phyloP scores from a whole-genome alignment of 352 stramenopile genomes.

The Pythium coloratum region DNA sequence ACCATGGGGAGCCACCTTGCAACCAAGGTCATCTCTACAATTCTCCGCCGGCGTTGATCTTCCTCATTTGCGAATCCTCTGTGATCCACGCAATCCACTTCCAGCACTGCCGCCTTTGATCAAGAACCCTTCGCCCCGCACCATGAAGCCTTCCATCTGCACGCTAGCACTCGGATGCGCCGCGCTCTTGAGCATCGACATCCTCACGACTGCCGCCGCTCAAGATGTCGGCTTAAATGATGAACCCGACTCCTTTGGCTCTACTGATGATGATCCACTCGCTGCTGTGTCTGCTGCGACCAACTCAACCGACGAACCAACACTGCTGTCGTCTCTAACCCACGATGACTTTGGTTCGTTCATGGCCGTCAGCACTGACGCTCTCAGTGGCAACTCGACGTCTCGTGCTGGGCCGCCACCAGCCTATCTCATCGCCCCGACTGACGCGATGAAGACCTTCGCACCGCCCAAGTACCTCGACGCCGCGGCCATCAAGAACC shows the following conservation, averaged over 20 bases:
- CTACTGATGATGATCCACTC: neutral
- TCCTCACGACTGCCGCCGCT: neutral
- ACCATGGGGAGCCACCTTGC: neutral
- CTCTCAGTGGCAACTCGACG: neutral
- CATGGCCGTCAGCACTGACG: neutral
- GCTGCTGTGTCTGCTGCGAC: neutral
- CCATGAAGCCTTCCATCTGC: constrained; percentile 22
- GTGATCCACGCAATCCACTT: neutral
- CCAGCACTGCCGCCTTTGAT: neutral
- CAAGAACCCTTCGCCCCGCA: neutral
- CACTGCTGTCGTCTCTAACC: neutral
- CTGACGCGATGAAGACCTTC: constrained; percentile 50
- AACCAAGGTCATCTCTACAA: neutral
- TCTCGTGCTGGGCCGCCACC: constrained; percentile 20
- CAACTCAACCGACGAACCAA: neutral
- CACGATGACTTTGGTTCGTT: neutral
- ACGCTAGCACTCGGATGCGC: constrained; percentile 8
- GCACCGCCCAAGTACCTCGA: constrained; percentile 59
- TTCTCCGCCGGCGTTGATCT: neutral
- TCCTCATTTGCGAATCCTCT: neutral
- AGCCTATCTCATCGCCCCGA: constrained; percentile 43
- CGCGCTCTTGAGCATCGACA: constrained; percentile 6
- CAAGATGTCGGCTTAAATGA: constrained; percentile 9
- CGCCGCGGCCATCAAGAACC: constrained; percentile 37
- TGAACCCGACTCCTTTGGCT: constrained; percentile 2